These are phyloP conservation scores for Drechslerella dactyloides DNA, from an alignment of 2,329 filamentous ascomycete genomes.

Conservation along the genomic window DNA sequence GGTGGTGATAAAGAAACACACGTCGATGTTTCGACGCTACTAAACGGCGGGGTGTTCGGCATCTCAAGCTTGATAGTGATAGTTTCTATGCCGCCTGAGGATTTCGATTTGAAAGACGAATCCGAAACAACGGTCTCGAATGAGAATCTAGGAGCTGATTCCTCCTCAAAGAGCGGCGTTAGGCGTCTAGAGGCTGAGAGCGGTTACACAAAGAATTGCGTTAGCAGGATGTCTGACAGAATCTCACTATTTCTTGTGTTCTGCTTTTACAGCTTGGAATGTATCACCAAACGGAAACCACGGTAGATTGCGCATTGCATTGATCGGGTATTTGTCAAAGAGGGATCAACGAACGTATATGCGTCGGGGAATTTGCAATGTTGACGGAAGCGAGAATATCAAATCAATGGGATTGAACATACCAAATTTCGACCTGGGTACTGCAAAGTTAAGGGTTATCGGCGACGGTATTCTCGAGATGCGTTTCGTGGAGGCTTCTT, in stretches of 20 bases:
- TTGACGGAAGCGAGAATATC: neutral
- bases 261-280: neutral
- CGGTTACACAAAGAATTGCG: constrained; percentile 12
- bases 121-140: constrained; percentile 31
- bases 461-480: constrained; percentile 37
- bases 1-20: constrained; percentile 9
- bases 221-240: constrained; percentile 14
- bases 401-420: constrained; percentile 10
- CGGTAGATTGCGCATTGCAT: neutral
- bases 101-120: constrained; percentile 19
- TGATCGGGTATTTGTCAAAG: constrained; percentile 4
- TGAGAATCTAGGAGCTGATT: constrained; percentile 8
- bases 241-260: constrained; percentile 2
- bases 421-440: constrained; percentile 14
- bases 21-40: constrained; percentile 2
- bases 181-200: constrained; percentile 28
- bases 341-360: neutral
- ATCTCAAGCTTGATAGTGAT: constrained; percentile 43
- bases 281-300: neutral
- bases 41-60: constrained; percentile 22
- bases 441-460: constrained; percentile 7
- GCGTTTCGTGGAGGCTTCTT: neutral
- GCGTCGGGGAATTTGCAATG: no score
- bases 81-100: constrained; percentile 18
- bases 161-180: constrained; percentile 38